Evolutionary conservation across 192 early-diverging fungal genomes (phyloP), one percentile per base, ranked within the genome.

Genomic region (Chytriomyces hyalinus): DNA sequence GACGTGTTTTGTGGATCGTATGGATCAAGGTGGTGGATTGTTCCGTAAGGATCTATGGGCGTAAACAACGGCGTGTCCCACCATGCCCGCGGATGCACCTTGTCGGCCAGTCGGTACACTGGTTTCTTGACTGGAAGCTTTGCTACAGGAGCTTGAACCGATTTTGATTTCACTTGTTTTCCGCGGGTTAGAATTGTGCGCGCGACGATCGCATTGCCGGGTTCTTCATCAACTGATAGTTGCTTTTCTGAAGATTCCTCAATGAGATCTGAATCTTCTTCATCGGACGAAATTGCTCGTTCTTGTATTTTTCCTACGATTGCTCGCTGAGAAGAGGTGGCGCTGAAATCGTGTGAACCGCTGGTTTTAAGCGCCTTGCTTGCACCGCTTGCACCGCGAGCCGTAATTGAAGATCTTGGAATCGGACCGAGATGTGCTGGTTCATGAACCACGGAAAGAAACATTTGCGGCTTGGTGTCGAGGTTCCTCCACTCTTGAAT

Each of bases 401-500:
- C 36, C 1, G 4, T 0, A 3, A 36, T 4, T 2, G 36, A 36
- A 36, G 36, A 36, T 36, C 36, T 36, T 36, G 36, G 36, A 36
- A 36, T 36, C 36, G 36, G 4, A 36, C 36, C 36, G 4, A 66
- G 36, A 43, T 48, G 48, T 50, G 64, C 73, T 11, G 73, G 73
- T 7, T 24, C 26, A 26, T 51, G 62, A 9, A 24, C 17, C 10
- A 49, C 73, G 10, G 44, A 13, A 6, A 75, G 22, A 26, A 15
- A 66, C 17, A 48, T 24, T 46, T 75, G 13, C 13, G 73, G 64
- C 6, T 53, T 11, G 9, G 22, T 50, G 10, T 75, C 73, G 8
- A 75, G 6, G 36, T 49, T 66, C 20, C 60, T 26, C 73, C 73
- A 75, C 36, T 75, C 73, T 51, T 75, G 7, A 49, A 75, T 64